Evolutionary conservation across 768 basidiomycete genomes (phyloP), one percentile per base, ranked within the genome.

Genomic region (Kwoniella shandongensis): DNA sequence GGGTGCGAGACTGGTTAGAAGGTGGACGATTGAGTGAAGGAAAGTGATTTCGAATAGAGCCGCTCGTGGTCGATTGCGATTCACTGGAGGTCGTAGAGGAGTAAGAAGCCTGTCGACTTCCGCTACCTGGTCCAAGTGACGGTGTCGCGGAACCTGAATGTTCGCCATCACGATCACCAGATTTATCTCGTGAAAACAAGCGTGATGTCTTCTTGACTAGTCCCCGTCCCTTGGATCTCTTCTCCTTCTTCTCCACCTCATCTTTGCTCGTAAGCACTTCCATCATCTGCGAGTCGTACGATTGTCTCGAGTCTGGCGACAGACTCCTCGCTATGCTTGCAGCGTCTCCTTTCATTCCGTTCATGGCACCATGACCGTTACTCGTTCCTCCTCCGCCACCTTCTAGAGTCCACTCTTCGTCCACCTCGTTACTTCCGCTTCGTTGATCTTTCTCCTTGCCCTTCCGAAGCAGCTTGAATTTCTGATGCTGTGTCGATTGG

Each of bases 151-250:
- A 35, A 15, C 29, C 51, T 10, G 48, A 44, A 22, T 25, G 20
- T 1, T 50, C 55, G 13, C 48, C 54, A 39, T 51, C 51, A 7
- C 44, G 36, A 32, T 59, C 54, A 27, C 52, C 55, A 27, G 54
- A 63, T 18, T 49, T 50, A 23, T 54, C 51, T 39, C 72, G 50
- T 2, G 44, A 51, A 48, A 73, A 73, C 26, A 73, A 39, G 45
- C 60, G 52, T 4, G 69, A 70, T 1, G 72, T 73, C 62, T 73
- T 73, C 55, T 70, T 68, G 2, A 61, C 72, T 20, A 73, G 41
- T 11, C 56, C 52, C 13, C 65, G 47, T 5, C 68, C 61, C 51
- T 63, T 70, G 2, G 59, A 54, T 49, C 47, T 61, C 62, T 66
- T 69, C 53, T 62, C 60, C 56, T 65, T 59, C 41, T 48, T 55